A percentile compares a stretch with the other conserved stretches of the same genome.
Evolutionary conservation across 352 stramenopile genomes (phyloP).

Genomic region (Phytopythium mirpurense): DNA sequence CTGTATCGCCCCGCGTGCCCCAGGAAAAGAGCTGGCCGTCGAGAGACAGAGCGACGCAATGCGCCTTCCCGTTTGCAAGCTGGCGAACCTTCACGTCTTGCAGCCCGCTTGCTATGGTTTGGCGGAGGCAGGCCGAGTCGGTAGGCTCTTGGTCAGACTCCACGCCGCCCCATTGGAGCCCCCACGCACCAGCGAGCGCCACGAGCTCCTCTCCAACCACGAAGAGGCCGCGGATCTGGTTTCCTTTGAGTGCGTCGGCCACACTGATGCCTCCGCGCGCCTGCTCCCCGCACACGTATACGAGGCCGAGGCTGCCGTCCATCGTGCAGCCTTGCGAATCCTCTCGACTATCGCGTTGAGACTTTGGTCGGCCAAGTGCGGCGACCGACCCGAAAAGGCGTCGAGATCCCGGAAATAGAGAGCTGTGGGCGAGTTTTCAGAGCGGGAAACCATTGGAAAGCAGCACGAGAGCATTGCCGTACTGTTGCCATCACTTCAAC

Average conservation of each 20-base stretch:
- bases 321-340: slow-evolving; percentile 1
- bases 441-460: no score
- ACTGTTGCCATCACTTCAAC: neutral
- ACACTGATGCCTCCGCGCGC: slow-evolving; percentile 21
- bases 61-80: slow-evolving; percentile 43
- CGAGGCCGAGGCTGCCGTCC: slow-evolving; percentile 38
- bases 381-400: neutral
- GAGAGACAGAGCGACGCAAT: slow-evolving; percentile 50
- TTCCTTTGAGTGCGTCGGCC: slow-evolving; percentile 28
- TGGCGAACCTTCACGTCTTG: slow-evolving; percentile 49
- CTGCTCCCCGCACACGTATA: slow-evolving; percentile 41
- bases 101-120: slow-evolving; percentile 25
- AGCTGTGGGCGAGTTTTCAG: no score
- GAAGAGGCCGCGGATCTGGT: slow-evolving; percentile 48
- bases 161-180: slow-evolving; percentile 35
- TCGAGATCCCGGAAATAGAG: neutral
- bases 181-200: slow-evolving; percentile 45
- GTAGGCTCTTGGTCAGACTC: neutral
- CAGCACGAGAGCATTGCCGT: no score
- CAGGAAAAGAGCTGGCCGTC: slow-evolving; percentile 66
- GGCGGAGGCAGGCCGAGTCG: slow-evolving; percentile 18
- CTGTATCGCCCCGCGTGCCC: slow-evolving; percentile 21
- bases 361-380: neutral
- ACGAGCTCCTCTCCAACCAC: slow-evolving; percentile 43
- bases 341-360: no score